Evolutionary conservation across 2,329 filamentous ascomycete genomes (phyloP), one percentile per base, ranked within the genome.

Genomic region (Venturia effusa): DNA sequence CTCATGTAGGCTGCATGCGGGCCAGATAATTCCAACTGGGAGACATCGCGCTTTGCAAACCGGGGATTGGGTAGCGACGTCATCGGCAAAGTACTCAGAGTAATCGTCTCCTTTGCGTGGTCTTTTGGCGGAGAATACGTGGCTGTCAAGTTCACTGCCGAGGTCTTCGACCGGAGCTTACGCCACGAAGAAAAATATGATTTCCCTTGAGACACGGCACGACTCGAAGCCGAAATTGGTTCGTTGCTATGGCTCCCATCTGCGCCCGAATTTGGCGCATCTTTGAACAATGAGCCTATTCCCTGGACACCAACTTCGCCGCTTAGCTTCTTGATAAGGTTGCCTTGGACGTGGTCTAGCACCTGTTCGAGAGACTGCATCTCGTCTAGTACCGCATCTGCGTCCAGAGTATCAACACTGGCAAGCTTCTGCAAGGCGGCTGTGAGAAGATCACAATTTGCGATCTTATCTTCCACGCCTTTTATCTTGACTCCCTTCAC

Each of bases 401-500:
- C 92, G 72, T 99, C 93, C 67, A 86, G 88, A 0, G 88, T 94
- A 70, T 99, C 91, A 0, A 96, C 92, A 67, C 86, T 84, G 7
- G 87, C 85, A 41, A 99, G 82, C 72, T 92, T 94, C 64, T 91
- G 82, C 37, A 99, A 79, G 11, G 93, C 92, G 0, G 92, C 91
- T 0, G 93, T 97, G 61, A 99, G 82, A 61, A 91, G 82, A 74
- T 99, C 94, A 73, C 92, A 97, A 67, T 92, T 91, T 15, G 90
- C 84, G 63, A 97, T 87, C 78, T 99, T 99, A 70, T 99, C 94
- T 68, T 99, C 94, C 0, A 97, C 72, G 40, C 87, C 88, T 76
- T 92, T 94, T 30, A 99, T 81, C 76, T 96, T 97, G 62, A 97
- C 92, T 34, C 90, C 92, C 72, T 93, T 93, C 8, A 97, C 92